Base-by-base conservation (phyloP, 2,329 filamentous ascomycete species). In the Myriosclerotinia duriaeana region DNA sequence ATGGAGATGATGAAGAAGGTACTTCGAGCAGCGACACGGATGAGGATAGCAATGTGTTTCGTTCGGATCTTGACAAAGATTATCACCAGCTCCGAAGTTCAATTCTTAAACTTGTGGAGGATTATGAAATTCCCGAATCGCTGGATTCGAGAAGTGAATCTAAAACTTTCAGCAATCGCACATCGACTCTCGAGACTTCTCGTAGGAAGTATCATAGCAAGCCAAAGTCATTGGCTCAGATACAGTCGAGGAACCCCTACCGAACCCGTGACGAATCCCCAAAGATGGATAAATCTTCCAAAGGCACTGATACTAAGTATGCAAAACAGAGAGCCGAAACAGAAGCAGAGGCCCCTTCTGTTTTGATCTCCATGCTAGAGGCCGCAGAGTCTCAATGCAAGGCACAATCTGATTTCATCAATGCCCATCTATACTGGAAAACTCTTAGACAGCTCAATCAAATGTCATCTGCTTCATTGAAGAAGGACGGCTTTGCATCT, bases 361-460 rank as follows among this genome's bases (percentile, higher is more conserved):
- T 89, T 6, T 79, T 92, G 14, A 83, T 91, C 52, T 83, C 85
- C 1, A 93, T 93, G 89, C 84, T 93, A 38, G 87, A 89, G 70
- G 88, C 89, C 22, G 91, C 91, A 20, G 90, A 90, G 71, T 83
- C 87, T 0, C 89, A 92, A 75, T 93, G 91, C 65, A 87, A 91
- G 72, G 87, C 89, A 34, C 87, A 90, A 68, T 90, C 90, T 0
- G 92, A 96, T 75, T 97, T 93, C 73, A 87, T 95, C 60, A 89
- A 89, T 40, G 90, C 92, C 1, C 91, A 96, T 72, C 84, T 91
- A 62, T 97, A 94, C 80, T 94, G 91, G 87, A 90, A 89, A 75
- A 93, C 92, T 0, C 80, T 94, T 38, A 87, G 91, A 68, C 89
- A 92, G 69, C 83, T 96, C 22, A 86, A 87, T 71, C 83, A 83